Base-by-base conservation (phyloP, 2,329 filamentous ascomycete genomes). In the Colletotrichum sp. region DNA sequence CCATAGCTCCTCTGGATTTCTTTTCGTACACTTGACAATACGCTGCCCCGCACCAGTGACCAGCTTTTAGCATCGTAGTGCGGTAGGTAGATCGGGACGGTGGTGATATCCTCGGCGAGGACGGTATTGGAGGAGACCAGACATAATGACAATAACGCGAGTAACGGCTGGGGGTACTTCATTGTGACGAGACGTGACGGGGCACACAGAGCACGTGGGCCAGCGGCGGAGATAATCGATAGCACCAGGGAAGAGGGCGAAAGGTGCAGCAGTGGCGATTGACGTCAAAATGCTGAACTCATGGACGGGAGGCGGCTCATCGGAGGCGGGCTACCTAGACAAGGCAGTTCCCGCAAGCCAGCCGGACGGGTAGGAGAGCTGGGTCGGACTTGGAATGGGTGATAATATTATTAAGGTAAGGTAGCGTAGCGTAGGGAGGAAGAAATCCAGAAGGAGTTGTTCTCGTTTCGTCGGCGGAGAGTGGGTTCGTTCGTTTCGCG, bases 31-130 rank as follows among this genome's bases (percentile, higher is more conserved):
- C 82, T 87, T 39, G 84, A 83, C 21, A 89, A 78, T 66, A 89
- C 81, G 79, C 87, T 89, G 16, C 88, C 88, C 63, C 87, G 86
- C 64, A 89, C 81, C 6, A 84, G 77, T 13, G 84, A 84, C 88
- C 88, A 89, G 39, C 85, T 83, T n/a, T 84, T 80, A 36, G 83
- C 74, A 52, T 81, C 77, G 68, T 88, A 89, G 49, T 85, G 84
- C 1, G 88, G 88, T 5, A 89, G 80, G 73, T 83, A 89, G 68
- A 89, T 84, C 32, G 87, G 86, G 18, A 87, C 86, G 21, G 85
- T 86, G 5, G 86, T 87, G 30, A 84, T 75, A 60, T 77, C 77
- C 55, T 78, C 79, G 72, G 77, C 75, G 69, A 68, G 15, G 65
- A 44, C 44, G 21, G 49, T 49, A 21, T 72, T 72, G 24, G 69